Base-by-base conservation (phyloP, 805 yeast genomes). In the Myxozyma neotropica region DNA sequence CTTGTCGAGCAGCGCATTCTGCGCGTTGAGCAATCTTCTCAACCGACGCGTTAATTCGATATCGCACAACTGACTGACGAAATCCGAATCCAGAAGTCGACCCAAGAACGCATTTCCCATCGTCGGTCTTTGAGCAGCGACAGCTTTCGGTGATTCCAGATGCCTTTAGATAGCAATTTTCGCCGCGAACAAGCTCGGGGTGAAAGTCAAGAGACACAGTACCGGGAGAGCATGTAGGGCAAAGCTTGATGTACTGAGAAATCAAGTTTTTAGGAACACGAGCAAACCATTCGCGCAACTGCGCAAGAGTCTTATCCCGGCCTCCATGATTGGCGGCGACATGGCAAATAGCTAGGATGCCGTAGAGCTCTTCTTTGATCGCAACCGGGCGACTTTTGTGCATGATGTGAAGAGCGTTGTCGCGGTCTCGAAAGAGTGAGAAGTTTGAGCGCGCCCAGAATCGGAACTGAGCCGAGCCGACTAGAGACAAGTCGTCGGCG, bases 131-230 rank as follows among this genome's bases (percentile, higher is more conserved):
- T n/a, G 19, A 23, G 49, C 59, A 55, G 31, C 55, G 49, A 39
- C 59, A 55, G 40, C 13, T 24, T 4, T n/a, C 42, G 1, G 8
- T 4, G 17, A 55, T 6, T 17, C 51, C 51, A 13, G 59, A 47
- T 12, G 59, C 55, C 5, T 17, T 12, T 40, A 26, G 59, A 29
- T 55, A 55, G 44, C 59, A 55, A 31, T 31, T 36, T 12, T 42
- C 33, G 48, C 54, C 55, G 21, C 17, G 13, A 12, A 19, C 38
- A 39, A 53, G 55, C 43, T 61, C 97, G 1, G 86, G 86, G 71
- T 88, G 88, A 5, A 87, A 78, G 44, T 81, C 80, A 44, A 97
- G 96, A 0, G 93, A 88, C 50, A 91, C 85, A 15, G 87, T 79
- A 7, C 83, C 77, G 67, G 93, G 79, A 48, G 57, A 50, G 54